Conservation (phyloP, 108 stramenopile species). For the Skeletonema marinoi region DNA sequence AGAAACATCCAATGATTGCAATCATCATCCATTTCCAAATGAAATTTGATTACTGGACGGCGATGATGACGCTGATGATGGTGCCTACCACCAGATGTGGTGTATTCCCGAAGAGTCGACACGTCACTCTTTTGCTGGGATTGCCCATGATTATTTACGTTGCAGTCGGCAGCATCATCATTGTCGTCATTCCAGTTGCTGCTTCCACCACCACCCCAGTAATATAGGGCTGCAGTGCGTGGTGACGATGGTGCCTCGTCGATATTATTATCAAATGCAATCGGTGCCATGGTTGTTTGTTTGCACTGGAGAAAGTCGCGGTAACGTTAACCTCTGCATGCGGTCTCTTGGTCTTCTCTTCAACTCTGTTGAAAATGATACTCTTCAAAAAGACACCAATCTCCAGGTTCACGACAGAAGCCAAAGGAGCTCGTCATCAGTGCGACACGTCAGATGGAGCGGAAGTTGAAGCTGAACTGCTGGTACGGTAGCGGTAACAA, state of each 20-base stretch:
- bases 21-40: slow-evolving; percentile 18
- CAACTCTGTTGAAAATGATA: too few relatives aligned
- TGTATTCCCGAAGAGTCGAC: background rate
- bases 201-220: background rate
- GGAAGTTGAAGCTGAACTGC: too few relatives aligned
- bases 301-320: too few relatives aligned
- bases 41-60: slow-evolving; percentile 15
- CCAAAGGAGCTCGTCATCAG: too few relatives aligned
- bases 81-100: background rate
- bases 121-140: background rate
- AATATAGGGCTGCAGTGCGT: background rate
- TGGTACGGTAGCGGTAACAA: too few relatives aligned
- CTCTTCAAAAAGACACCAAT: too few relatives aligned
- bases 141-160: too few relatives aligned
- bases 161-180: background rate
- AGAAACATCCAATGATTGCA: slow-evolving; percentile 28
- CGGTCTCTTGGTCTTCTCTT: too few relatives aligned
- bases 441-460: too few relatives aligned
- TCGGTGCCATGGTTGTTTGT: background rate
- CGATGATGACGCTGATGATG: background rate
- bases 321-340: too few relatives aligned
- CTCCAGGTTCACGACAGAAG: too few relatives aligned
- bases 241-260: slow-evolving; percentile 1
- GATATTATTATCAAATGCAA: background rate
- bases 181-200: background rate